Percentiles rank a stretch among this genome's conserved stretches.
Evolutionary conservation across 345 rosid species (phyloP).

Genomic region (rapeseed (Brassica napus)): Da-Ae NC_063443.1:15902001-15902500

Average conservation of each 20-base stretch:
- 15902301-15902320: constrained; percentile 84
- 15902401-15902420: neutral
- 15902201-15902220: constrained; percentile 92
- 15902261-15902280: constrained; percentile 92
- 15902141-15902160: constrained; percentile 95
- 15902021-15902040: constrained; percentile 91
- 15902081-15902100: constrained; percentile 93
- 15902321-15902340: constrained; percentile 85
- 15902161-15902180: constrained; percentile 92
- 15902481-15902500: constrained; percentile 25
- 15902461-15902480: constrained; percentile 26
- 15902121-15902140: constrained; percentile 84
- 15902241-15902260: constrained; percentile 98
- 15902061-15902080: constrained; percentile 81
- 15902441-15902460: constrained; percentile 10
- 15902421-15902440: neutral
- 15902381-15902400: constrained; percentile 56
- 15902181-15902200: constrained; percentile 95
- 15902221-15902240: constrained; percentile 86
- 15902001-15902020: constrained; percentile 76
- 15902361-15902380: constrained; percentile 98
- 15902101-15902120: constrained; percentile 90
- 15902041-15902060: constrained; percentile 87
- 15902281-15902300: constrained; percentile 91
- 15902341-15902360: constrained; percentile 84